Percentiles rank a stretch among this genome's conserved stretches.
phyloP scores from a whole-genome alignment of 2,329 filamentous ascomycete species.

The Bipolaris zeicola region DNA sequence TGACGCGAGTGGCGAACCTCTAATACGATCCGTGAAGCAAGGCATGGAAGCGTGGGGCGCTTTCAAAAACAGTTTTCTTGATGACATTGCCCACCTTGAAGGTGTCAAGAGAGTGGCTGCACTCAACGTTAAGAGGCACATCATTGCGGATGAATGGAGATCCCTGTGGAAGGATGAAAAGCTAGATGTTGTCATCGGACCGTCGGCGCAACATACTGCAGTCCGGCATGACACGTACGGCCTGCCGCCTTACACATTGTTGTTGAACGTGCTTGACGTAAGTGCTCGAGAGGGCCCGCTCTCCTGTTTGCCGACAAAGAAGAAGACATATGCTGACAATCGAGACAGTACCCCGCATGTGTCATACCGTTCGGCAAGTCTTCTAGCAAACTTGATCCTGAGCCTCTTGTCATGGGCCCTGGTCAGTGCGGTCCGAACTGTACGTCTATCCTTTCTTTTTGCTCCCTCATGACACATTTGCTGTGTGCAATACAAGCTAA shows the following conservation, averaged over 20 bases:
- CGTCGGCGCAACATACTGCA: conserved; percentile 7
- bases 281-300: neutral
- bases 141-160: conserved; percentile 5
- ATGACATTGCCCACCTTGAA: neutral
- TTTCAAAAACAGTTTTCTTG: neutral
- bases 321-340: neutral
- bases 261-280: conserved; percentile 11
- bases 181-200: conserved; percentile 7
- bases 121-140: conserved; percentile 7
- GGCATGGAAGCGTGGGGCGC: neutral
- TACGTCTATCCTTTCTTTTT: neutral
- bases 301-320: neutral
- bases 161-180: conserved; percentile 6
- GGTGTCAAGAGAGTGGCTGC: conserved; percentile 4
- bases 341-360: conserved; percentile 8
- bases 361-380: conserved; percentile 8
- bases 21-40: conserved; percentile 4
- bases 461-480: neutral
- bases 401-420: conserved; percentile 1
- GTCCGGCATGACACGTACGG: conserved; percentile 11
- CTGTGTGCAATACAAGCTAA: neutral
- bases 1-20: conserved; percentile 2
- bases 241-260: conserved; percentile 10
- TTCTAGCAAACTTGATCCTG: conserved; percentile 4
- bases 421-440: conserved; percentile 5